Evolutionary conservation across 2,329 filamentous ascomycete species (phyloP).

Genomic region (Sphaerulina populicola): DNA sequence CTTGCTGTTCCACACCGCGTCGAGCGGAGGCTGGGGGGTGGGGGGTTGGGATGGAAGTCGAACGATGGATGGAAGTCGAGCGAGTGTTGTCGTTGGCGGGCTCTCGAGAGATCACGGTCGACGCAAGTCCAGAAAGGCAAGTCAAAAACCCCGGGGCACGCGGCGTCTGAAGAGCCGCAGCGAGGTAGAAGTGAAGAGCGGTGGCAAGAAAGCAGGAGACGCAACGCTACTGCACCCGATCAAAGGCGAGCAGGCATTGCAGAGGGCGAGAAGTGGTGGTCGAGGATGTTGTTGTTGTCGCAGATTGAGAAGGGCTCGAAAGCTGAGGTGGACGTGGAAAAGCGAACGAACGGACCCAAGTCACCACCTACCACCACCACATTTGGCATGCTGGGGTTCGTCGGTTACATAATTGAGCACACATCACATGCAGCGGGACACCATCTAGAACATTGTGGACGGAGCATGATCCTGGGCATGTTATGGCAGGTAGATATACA

Average conservation of each 20-base stretch:
- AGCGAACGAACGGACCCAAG: not conserved
- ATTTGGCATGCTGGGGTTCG: not conserved
- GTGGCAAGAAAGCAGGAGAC: slow-evolving; percentile 12
- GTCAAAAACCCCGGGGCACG: not conserved
- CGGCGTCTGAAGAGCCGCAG: not conserved
- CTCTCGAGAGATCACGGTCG: not conserved
- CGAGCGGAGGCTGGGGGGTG: slow-evolving; percentile 8
- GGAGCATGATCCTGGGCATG: not conserved
- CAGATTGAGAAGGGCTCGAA: not conserved
- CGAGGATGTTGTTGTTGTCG: slow-evolving; percentile 10
- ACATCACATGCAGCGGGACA: not conserved
- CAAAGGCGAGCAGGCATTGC: slow-evolving; percentile 22
- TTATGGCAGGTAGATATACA: not conserved
- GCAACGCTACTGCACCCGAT: slow-evolving; percentile 17
- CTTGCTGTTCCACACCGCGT: slow-evolving; percentile 16
- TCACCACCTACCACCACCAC: not conserved
- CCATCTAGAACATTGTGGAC: not conserved
- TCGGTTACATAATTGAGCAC: too few relatives aligned
- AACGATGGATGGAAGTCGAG: slow-evolving; percentile 11
- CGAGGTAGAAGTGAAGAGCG: slow-evolving; percentile 11
- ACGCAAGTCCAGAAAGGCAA: slow-evolving; percentile 5
- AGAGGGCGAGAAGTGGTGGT: slow-evolving; percentile 7
- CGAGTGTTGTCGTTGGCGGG: slow-evolving; percentile 12
- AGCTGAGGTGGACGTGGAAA: not conserved
- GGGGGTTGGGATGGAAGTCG: slow-evolving; percentile 7